Evolutionary conservation across 129 eudicot species (phyloP), one percentile per base, ranked within the genome.

Genomic region (Artemisia argyi): DNA sequence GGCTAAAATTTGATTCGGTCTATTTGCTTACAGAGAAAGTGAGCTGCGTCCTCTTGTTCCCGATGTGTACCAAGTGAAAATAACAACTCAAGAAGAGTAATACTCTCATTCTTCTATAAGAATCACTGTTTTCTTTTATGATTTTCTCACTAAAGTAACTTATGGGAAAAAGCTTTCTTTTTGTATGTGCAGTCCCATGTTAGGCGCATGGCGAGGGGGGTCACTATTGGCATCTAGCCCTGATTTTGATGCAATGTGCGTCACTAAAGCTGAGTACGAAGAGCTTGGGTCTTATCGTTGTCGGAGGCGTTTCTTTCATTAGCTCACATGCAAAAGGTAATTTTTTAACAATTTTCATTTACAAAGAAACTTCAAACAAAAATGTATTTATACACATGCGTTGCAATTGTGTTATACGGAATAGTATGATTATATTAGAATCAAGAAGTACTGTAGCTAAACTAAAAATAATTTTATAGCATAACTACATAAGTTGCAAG

Each of bases 191-290:
- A 95, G 99, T 72, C 99, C 99, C 9, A 86, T 90, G 47, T 83
- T 64, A 39, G 68, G 99, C 35, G 97, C 91, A 47, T 95, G 99
- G 99, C 81, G 99, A 77, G 99, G 99, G 71, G 99, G 97, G 7
- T 95, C 99, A 26, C 92, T 95, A 70, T 77, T 95, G 82, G 99
- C 97, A 16, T 95, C 99, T 35, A 95, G 99, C 84, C 99, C 97
- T 72, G 97, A 90, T 79, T 95, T 95, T 77, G 97, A 95, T 58
- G 78, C 93, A 66, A 90, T 90, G 99, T 95, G 97, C 59, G 87
- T 89, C 73, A 90, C 97, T 72, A 95, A 90, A 79, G 81, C 89
- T 10, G 99, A 95, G 61, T 95, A 95, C 13, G 99, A 95, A 83
- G 99, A 95, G 81, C 85, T 81, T 78, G 99, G 97, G 30, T 90